Evolutionary conservation across 208 protist genomes (phyloP).

Genomic region (Leishmania major): DNA sequence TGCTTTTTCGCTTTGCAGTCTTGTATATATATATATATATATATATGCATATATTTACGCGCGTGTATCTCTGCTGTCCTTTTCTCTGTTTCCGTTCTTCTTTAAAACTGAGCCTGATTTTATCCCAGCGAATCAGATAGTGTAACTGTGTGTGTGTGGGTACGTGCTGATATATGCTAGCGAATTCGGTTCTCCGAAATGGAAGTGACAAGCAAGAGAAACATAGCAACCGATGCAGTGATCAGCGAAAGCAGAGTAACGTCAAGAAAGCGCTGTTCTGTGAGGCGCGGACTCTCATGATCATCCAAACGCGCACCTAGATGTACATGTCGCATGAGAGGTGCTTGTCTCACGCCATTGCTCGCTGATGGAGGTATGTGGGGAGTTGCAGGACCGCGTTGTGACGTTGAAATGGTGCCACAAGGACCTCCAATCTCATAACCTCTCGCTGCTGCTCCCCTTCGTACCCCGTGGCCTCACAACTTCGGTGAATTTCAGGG

Average conservation of each 20-base stretch:
- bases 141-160: background rate
- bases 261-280: background rate
- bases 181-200: background rate
- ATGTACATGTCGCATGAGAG: background rate
- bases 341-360: background rate
- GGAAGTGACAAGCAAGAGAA: background rate
- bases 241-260: too few relatives aligned
- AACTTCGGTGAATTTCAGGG: background rate
- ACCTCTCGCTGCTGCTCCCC: background rate
- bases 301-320: too few relatives aligned
- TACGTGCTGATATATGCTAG: background rate
- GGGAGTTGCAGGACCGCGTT: background rate
- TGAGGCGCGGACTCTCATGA: background rate
- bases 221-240: background rate
- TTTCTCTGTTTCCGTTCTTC: background rate
- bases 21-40: background rate
- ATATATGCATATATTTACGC: too few relatives aligned
- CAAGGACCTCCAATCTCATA: background rate
- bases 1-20: background rate
- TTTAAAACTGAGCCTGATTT: background rate
- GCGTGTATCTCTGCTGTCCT: background rate
- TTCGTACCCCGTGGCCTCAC: background rate
- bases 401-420: background rate
- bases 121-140: background rate
- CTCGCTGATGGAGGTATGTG: background rate